Evolutionary conservation across 2,329 filamentous ascomycete genomes (phyloP).

Genomic region (Xylariaceae sp.): DNA sequence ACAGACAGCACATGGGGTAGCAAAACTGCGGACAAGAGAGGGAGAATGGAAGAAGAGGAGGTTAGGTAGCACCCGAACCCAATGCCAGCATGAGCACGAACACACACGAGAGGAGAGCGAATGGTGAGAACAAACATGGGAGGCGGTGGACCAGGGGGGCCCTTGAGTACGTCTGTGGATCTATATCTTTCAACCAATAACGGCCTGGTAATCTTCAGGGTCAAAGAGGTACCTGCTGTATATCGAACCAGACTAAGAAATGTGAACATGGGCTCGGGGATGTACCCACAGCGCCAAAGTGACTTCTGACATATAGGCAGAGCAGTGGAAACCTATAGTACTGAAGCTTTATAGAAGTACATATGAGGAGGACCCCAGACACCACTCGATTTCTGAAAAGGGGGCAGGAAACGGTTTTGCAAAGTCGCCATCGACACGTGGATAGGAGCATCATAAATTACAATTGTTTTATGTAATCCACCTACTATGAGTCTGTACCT

Average conservation of each 20-base stretch:
- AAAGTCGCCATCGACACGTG: too few species aligned
- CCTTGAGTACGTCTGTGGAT: constrained; percentile 9
- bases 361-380: neutral
- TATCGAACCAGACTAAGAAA: constrained; percentile 14
- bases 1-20: constrained; percentile 9
- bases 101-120: constrained; percentile 11
- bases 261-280: constrained; percentile 7
- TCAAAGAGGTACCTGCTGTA: constrained; percentile 6
- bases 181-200: constrained; percentile 14
- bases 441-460: too few species aligned
- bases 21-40: constrained; percentile 11
- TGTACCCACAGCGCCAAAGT: constrained; percentile 10
- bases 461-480: too few species aligned
- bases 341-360: constrained; percentile 18
- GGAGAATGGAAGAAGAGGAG: constrained; percentile 6
- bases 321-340: constrained; percentile 3
- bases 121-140: constrained; percentile 17
- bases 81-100: constrained; percentile 23
- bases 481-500: too few species aligned
- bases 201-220: constrained; percentile 10
- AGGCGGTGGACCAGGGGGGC: constrained; percentile 15
- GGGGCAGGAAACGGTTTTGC: neutral
- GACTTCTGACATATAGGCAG: constrained; percentile 9
- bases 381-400: constrained; percentile 9
- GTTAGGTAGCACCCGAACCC: constrained; percentile 23